These are phyloP conservation scores for Sedum album DNA, from an alignment of 164 flowering plant genomes.

Conservation along the genomic window DNA sequence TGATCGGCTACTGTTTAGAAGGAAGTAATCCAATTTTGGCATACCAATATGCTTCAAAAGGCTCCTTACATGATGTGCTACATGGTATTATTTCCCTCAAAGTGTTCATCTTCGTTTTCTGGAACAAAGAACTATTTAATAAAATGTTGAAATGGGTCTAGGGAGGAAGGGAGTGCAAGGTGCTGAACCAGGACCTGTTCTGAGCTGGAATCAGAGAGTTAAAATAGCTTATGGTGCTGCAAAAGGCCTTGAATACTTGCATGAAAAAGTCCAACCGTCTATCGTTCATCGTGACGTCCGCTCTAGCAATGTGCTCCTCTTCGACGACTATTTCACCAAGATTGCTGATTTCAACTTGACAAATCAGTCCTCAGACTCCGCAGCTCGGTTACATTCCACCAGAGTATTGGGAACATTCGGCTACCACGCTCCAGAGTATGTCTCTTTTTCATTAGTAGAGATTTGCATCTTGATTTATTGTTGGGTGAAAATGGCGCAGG, in stretches of 20 bases:
- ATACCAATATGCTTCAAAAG: slow-evolving; percentile 50
- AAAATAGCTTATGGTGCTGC: slow-evolving; percentile 63
- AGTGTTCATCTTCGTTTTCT: not conserved
- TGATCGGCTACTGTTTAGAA: slow-evolving; percentile 59
- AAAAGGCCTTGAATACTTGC: slow-evolving; percentile 60
- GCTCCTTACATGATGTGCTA: slow-evolving; percentile 57
- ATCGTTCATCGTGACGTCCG: slow-evolving; percentile 66
- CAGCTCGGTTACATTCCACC: slow-evolving; percentile 69
- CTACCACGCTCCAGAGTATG: slow-evolving; percentile 76
- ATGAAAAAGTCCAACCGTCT: slow-evolving; percentile 58
- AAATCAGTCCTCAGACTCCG: slow-evolving; percentile 56
- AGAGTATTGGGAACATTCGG: slow-evolving; percentile 75
- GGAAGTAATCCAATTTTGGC: slow-evolving; percentile 47
- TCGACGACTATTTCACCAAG: slow-evolving; percentile 50
- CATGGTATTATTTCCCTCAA: slow-evolving; percentile 34
- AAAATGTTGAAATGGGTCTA: slow-evolving; percentile 10
- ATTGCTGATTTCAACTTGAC: slow-evolving; percentile 61
- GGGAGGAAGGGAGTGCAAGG: slow-evolving; percentile 75
- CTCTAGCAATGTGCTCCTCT: slow-evolving; percentile 66
- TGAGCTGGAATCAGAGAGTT: slow-evolving; percentile 53
- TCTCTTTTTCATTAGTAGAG: not conserved
- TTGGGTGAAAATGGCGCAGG: slow-evolving; percentile 19
- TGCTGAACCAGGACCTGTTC: slow-evolving; percentile 62
- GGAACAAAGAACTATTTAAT: not conserved
- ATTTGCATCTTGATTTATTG: not conserved